Evolutionary conservation across 495 filamentous ascomycete species (phyloP), one percentile per base, ranked within the genome.

Genomic region (Penicillium cataractarum): DNA sequence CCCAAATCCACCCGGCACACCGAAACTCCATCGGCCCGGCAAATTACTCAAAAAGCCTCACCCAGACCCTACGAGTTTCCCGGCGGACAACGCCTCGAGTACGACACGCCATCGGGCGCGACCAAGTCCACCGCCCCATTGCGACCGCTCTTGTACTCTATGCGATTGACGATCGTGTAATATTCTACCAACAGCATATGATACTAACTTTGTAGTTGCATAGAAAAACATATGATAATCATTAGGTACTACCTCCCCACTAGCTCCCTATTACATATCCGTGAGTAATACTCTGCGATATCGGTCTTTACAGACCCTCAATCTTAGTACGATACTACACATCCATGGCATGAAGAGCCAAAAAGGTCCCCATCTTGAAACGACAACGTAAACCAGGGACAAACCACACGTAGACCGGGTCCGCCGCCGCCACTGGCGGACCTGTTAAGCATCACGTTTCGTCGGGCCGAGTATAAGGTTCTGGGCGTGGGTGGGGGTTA

Each of bases 391-490:
- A 42, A 42, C 39, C 39, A 42, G n/a, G 21, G 44, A 26, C 19
- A 26, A 22, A 48, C 44, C 21, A 26, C 22, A 3, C 46, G 24
- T 29, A 49, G 22, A 26, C 61, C 55, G 40, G 32, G 33, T 15
- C 40, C 19, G 48, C 50, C 27, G 55, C 44, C 35, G 32, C 58
- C 60, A 57, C 42, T 46, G 44, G 50, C 46, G 55, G 56, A 32
- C 21, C 48, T 37, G 37, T 46, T 62, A 61, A 65, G 66, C 58
- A 66, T 67, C 64, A 66, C 66, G 68, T 64, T 68, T 63, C 57
- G 42, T 57, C 65, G 61, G 69, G 54, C 69, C 69, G 64, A 71
- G 57, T 62, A 62, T 66, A 67, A 63, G 58, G 33, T 67, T 65
- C 53, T 26, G 15, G 27, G 57, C 50, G 48, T 55, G n/a, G n/a